Evolutionary conservation across 306 rosid genomes (phyloP), one percentile per base, ranked within the genome.

Genomic region (Rosa chinensis): DNA sequence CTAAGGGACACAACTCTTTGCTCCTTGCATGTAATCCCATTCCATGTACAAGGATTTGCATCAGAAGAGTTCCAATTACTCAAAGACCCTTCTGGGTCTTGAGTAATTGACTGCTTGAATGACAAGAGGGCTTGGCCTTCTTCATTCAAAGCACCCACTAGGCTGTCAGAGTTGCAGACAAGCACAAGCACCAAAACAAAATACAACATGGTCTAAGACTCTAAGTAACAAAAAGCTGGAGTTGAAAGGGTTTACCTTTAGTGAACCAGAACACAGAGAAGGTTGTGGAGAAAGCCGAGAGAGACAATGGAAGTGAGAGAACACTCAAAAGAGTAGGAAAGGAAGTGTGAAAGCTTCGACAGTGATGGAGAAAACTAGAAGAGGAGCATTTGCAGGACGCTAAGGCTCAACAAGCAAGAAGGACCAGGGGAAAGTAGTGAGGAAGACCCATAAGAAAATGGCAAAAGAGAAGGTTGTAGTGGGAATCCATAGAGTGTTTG

Each of bases 1-100:
- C 98, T 90, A 39, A 95, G 80, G 75, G 98, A 84, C n/a, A 95
- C 84, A 55, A 95, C 98, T 48, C 79, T 84, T 16, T 84, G 91
- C 75, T 89, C 94, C 80, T 88, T 89, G 96, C 99, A 95, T 72
- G 94, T 89, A 75, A 95, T 64, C 8, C 99, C 99, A 76, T 89
- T 93, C 99, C 99, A 95, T 47, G 91, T 69, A 89, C 99, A 95
- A 1, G 99, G 98, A 83, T 66, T 90, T 45, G 78, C 82, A 80
- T 93, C 89, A 47, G 97, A 95, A 77, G 83, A 86, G 79, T 95
- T 95, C 99, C 99, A 95, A 87, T 88, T 93, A 73, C 80, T 82
- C 85, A 93, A 20, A 62, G 93, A 90, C 20, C 85, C 84, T 71
- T 85, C 88, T 61, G 99, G 94, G 89, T 95, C 99, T 18, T 84